Conservation (phyloP, 1,284 basidiomycete species). For the Trichosporon coremiiforme region DNA sequence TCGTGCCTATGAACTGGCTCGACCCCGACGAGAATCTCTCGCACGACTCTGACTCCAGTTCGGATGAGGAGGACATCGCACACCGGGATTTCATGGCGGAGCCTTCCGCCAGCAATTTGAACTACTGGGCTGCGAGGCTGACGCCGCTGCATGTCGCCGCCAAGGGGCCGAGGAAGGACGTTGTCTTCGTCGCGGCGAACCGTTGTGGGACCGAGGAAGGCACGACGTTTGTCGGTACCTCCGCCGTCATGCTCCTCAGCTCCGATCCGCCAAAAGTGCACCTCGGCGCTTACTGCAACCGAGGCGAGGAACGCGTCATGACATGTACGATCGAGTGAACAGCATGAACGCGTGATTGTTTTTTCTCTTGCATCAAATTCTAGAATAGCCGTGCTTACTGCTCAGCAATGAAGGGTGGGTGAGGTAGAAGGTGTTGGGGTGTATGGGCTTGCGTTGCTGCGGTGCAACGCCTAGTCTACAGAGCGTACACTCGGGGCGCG, state of each 20-base stretch:
- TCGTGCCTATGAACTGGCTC: constrained; percentile 64
- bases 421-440: background rate
- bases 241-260: constrained; percentile 54
- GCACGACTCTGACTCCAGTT: constrained; percentile 12
- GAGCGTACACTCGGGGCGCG: background rate
- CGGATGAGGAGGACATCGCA: constrained; percentile 20
- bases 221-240: constrained; percentile 57
- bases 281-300: constrained; percentile 53
- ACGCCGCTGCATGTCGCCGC: constrained; percentile 39
- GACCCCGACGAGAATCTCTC: constrained; percentile 49
- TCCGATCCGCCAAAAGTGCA: constrained; percentile 51
- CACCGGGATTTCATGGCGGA: constrained; percentile 34
- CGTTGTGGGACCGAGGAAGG: constrained; percentile 56
- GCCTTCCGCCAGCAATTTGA: constrained; percentile 52
- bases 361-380: constrained; percentile 18
- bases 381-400: constrained; percentile 15
- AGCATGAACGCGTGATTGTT: constrained; percentile 4
- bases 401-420: constrained; percentile 10
- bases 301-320: constrained; percentile 54
- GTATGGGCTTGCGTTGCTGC: background rate
- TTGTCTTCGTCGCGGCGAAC: constrained; percentile 57
- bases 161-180: constrained; percentile 39
- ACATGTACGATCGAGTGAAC: constrained; percentile 24
- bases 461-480: constrained; percentile 5
- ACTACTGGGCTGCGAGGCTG: constrained; percentile 57